Conservation (phyloP, 2,329 filamentous ascomycete species). For the Colletotrichum destructivum region DNA sequence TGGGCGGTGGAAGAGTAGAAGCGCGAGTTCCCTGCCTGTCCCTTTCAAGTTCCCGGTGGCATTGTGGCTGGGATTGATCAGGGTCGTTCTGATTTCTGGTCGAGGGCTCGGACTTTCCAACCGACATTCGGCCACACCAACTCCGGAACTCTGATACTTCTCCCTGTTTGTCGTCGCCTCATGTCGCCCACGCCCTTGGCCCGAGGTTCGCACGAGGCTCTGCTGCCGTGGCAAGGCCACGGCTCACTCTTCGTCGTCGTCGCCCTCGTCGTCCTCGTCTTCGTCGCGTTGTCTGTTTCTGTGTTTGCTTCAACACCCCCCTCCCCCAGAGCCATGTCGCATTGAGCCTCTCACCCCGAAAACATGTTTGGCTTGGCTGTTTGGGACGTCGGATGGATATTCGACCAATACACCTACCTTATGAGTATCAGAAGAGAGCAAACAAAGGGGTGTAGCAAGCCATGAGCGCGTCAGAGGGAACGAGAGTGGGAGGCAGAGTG, state of each 20-base stretch:
- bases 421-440: slow-evolving; percentile 8
- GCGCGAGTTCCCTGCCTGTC: not conserved
- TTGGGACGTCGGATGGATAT: slow-evolving; percentile 25
- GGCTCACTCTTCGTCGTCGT: not conserved
- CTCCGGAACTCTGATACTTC: slow-evolving; percentile 32
- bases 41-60: slow-evolving; percentile 2
- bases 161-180: slow-evolving; percentile 13
- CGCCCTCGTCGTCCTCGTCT: not conserved
- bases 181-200: slow-evolving; percentile 10
- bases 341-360: slow-evolving; percentile 19
- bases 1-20: not conserved
- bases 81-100: slow-evolving; percentile 17
- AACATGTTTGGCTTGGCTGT: slow-evolving; percentile 39
- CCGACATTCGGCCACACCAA: slow-evolving; percentile 38
- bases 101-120: slow-evolving; percentile 33
- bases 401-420: not conserved
- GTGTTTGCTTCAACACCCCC: not conserved
- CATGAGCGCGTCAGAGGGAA: not conserved
- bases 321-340: slow-evolving; percentile 6
- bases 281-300: not conserved
- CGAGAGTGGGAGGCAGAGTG: not conserved
- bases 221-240: slow-evolving; percentile 26
- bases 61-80: slow-evolving; percentile 9
- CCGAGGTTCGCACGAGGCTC: slow-evolving; percentile 39
- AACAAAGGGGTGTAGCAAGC: not conserved